phyloP scores from a whole-genome alignment of 495 filamentous ascomycete genomes.

The Trichoderma erinaceum region DNA sequence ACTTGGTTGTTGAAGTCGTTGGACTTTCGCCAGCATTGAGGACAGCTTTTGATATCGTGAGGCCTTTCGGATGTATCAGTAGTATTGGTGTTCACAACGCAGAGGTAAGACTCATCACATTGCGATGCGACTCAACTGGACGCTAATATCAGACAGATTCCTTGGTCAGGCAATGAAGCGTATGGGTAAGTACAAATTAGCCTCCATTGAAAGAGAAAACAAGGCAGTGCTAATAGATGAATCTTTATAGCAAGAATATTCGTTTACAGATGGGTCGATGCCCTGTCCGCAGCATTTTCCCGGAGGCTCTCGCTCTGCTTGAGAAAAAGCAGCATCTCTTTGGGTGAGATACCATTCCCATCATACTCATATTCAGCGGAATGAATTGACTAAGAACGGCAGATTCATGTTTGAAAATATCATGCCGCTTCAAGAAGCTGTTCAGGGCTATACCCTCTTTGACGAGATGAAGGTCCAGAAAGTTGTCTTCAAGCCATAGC shows the following conservation, averaged over 20 bases:
- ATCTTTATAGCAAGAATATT: constrained; percentile 60
- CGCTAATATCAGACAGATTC: constrained; percentile 52
- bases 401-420: constrained; percentile 94
- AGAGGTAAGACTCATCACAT: constrained; percentile 46
- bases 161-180: constrained; percentile 74
- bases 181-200: constrained; percentile 49
- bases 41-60: constrained; percentile 76
- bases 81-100: constrained; percentile 92
- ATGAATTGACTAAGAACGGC: constrained; percentile 21
- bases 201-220: not conserved
- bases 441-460: constrained; percentile 87
- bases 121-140: not conserved
- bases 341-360: constrained; percentile 49
- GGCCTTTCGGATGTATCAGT: constrained; percentile 81
- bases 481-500: constrained; percentile 52
- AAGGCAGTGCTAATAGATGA: not conserved
- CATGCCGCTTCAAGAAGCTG: constrained; percentile 78
- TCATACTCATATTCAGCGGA: constrained; percentile 9
- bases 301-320: constrained; percentile 68
- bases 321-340: constrained; percentile 76
- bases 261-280: constrained; percentile 91
- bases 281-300: constrained; percentile 79
- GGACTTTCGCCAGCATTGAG: constrained; percentile 75
- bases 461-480: constrained; percentile 92
- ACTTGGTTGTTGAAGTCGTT: constrained; percentile 89